These are phyloP conservation scores for Diaporthe sp. DNA, from an alignment of 2,329 filamentous ascomycete species.

Conservation along the genomic window DNA sequence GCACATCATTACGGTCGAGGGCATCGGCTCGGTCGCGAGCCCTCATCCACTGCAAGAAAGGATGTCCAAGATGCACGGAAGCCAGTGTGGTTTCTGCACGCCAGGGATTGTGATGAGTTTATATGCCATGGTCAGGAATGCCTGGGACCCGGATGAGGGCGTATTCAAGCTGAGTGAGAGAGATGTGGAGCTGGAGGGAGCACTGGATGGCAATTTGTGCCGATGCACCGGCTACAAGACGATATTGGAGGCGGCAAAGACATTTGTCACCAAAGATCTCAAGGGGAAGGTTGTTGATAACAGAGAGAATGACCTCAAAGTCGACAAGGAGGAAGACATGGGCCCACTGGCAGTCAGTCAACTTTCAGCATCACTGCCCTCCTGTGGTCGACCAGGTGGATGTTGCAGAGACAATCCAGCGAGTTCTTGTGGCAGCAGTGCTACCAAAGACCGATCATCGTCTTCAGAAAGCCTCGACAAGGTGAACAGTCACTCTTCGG, in stretches of 20 bases:
- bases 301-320: not conserved
- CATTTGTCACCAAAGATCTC: conserved; percentile 75
- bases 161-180: conserved; percentile 52
- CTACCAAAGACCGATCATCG: not conserved
- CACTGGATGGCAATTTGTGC: conserved; percentile 96
- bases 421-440: not conserved
- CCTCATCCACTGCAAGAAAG: conserved; percentile 93
- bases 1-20: conserved; percentile 97
- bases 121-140: conserved; percentile 92
- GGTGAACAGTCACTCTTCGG: conserved; percentile 5
- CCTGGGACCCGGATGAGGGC: conserved; percentile 68
- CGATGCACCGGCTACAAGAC: conserved; percentile 95
- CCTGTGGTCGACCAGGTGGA: conserved; percentile 16
- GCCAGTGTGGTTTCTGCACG: conserved; percentile 94
- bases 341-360: not conserved
- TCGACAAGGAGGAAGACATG: not conserved
- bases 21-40: conserved; percentile 87
- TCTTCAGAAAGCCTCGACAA: conserved; percentile 13
- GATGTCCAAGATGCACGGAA: conserved; percentile 91
- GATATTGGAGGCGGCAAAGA: conserved; percentile 94
- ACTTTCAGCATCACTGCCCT: not conserved
- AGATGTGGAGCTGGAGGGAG: conserved; percentile 90
- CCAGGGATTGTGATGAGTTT: conserved; percentile 98
- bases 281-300: conserved; percentile 57
- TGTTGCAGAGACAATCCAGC: conserved; percentile 14